These are phyloP conservation scores for Fusarium sp. DNA, from an alignment of 2,329 filamentous ascomycete species.

Conservation along the genomic window DNA sequence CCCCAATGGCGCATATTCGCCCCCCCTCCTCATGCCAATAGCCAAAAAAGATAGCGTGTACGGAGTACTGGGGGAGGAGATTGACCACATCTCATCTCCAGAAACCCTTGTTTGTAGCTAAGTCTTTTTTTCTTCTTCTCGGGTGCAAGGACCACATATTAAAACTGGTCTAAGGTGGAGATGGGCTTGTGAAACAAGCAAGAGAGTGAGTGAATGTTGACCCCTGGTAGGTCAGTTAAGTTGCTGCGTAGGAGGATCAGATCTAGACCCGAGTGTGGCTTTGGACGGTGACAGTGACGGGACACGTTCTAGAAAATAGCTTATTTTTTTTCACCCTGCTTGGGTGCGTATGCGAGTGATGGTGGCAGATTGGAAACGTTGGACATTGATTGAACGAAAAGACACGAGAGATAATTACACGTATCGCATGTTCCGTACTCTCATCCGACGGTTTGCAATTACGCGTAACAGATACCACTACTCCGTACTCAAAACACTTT, in stretches of 20 bases:
- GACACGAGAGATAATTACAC: too few species aligned
- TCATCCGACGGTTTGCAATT: not conserved
- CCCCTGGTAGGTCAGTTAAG: not conserved
- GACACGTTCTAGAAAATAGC: not conserved
- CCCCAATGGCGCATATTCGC: not conserved
- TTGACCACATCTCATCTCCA: not conserved
- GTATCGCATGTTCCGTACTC: not conserved
- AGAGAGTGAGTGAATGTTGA: not conserved
- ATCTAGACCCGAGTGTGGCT: not conserved
- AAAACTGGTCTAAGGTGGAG: not conserved
- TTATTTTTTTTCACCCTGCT: not conserved
- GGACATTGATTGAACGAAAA: not conserved
- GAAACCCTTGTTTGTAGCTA: not conserved
- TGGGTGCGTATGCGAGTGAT: not conserved
- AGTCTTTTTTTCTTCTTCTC: not conserved
- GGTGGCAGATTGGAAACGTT: not conserved
- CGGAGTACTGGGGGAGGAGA: not conserved
- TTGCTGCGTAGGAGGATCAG: not conserved
- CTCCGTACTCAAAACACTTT: not conserved
- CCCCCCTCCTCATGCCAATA: not conserved
- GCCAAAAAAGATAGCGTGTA: not conserved
- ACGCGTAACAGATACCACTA: constrained; percentile 3
- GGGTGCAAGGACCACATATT: constrained; percentile 9
- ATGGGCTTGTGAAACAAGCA: not conserved
- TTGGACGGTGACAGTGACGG: not conserved